Evolutionary conservation across 2,329 filamentous ascomycete genomes (phyloP).

Genomic region (Exophiala xenobiotica): DNA sequence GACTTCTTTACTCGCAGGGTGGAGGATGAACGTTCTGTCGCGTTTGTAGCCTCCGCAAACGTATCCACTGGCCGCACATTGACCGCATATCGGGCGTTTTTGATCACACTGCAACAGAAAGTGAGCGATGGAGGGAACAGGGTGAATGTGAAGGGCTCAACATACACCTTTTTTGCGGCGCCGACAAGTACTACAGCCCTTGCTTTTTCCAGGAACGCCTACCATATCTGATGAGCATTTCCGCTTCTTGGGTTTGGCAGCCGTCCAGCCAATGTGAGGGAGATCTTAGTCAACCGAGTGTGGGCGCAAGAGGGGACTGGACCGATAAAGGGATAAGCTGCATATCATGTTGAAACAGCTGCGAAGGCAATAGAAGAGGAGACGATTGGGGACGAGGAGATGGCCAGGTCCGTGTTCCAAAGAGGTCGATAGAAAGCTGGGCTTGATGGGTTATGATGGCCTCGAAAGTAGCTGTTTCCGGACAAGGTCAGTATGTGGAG

Average conservation of each 20-base stretch:
- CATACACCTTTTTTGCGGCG: conserved; percentile 59
- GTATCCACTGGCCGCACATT: conserved; percentile 58
- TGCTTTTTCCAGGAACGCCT: conserved; percentile 63
- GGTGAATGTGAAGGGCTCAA: conserved; percentile 10
- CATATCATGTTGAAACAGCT: conserved; percentile 13
- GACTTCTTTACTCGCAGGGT: conserved; percentile 27
- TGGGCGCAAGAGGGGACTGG: conserved; percentile 3
- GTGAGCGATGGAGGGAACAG: neutral
- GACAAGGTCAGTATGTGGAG: no score
- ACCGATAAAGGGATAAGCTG: neutral
- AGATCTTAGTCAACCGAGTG: neutral
- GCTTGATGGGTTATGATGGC: no score
- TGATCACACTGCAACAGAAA: conserved; percentile 56
- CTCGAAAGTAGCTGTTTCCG: neutral
- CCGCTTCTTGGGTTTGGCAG: neutral
- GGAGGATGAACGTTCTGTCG: conserved; percentile 60
- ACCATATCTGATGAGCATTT: conserved; percentile 47
- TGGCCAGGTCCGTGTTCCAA: no score
- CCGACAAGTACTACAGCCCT: conserved; percentile 63
- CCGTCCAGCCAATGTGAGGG: neutral
- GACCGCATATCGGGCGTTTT: conserved; percentile 59
- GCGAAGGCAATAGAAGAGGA: neutral
- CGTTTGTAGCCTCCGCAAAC: conserved; percentile 63
- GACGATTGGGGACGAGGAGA: no score
- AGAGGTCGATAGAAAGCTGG: neutral